Conservation (phyloP, 306 rosid genomes). For the Glycine latifolia region DNA sequence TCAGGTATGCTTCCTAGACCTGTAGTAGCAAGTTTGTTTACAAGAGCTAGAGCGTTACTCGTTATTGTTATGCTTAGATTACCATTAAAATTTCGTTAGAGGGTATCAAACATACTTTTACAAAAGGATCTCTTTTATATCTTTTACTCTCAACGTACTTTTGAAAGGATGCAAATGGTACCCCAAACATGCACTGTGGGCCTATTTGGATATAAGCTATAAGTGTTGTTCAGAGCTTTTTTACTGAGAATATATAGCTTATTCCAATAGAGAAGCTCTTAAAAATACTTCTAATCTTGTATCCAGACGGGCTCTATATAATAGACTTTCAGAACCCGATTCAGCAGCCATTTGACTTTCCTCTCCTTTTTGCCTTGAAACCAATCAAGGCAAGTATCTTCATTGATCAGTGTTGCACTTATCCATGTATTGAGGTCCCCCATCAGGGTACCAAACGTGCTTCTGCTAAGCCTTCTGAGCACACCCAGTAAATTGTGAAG, state of each 20-base stretch:
- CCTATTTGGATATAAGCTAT: too few species aligned
- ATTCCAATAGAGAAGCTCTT: too few species aligned
- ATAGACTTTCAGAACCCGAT: conserved; percentile 53
- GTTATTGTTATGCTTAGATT: conserved; percentile 38
- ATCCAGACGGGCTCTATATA: too few species aligned
- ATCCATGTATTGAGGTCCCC: conserved; percentile 72
- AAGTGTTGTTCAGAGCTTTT: too few species aligned
- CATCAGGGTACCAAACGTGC: conserved; percentile 62
- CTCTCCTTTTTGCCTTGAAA: conserved; percentile 48
- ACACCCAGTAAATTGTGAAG: conserved; percentile 53
- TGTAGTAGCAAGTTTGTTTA: conserved; percentile 62
- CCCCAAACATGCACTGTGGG: too few species aligned
- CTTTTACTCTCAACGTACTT: too few species aligned
- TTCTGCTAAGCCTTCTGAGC: conserved; percentile 62
- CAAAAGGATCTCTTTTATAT: too few species aligned
- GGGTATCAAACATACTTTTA: too few species aligned
- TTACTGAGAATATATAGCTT: too few species aligned
- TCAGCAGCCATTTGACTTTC: conserved; percentile 45
- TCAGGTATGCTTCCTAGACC: conserved; percentile 47
- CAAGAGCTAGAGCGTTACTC: conserved; percentile 79
- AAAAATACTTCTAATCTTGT: too few species aligned
- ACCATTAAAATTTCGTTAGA: too few species aligned
- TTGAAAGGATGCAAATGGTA: too few species aligned
- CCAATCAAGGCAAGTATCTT: conserved; percentile 65
- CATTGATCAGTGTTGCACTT: conserved; percentile 72